Conservation (phyloP, 768 basidiomycete species). For the Mycena metata region DNA sequence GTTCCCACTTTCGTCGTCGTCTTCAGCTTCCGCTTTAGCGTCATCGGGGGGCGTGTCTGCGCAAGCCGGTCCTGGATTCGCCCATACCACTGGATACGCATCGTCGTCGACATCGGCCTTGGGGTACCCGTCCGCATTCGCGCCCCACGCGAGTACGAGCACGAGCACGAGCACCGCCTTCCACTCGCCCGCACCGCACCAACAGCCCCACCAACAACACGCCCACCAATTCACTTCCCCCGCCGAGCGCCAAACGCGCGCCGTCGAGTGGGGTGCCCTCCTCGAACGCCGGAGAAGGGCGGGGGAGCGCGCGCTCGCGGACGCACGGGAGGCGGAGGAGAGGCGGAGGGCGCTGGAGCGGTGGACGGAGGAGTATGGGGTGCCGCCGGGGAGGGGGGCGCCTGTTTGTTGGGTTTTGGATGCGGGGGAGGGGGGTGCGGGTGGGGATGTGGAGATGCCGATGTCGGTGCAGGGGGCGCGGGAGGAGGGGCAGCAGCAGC, state of each 20-base stretch:
- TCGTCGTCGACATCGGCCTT: not conserved
- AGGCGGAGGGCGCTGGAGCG: constrained; percentile 1
- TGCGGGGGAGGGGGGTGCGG: not conserved
- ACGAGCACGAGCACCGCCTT: too few relatives aligned
- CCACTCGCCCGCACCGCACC: not conserved
- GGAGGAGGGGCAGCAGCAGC: not conserved
- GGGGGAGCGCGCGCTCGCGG: constrained; percentile 31
- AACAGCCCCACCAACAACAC: not conserved
- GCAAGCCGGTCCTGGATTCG: too few relatives aligned
- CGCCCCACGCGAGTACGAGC: not conserved
- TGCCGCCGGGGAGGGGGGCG: constrained; percentile 17
- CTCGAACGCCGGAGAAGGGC: constrained; percentile 27
- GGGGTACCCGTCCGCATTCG: not conserved
- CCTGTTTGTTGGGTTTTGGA: constrained; percentile 2
- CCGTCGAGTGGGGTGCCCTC: constrained; percentile 36
- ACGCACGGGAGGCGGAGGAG: constrained; percentile 23
- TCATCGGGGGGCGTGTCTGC: too few relatives aligned
- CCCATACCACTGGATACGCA: too few relatives aligned
- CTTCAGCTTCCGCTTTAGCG: not conserved
- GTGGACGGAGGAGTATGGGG: constrained; percentile 10
- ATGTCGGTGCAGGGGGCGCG: not conserved
- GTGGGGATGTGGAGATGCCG: not conserved
- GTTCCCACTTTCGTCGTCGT: constrained; percentile 9
- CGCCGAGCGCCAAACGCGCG: constrained; percentile 35
- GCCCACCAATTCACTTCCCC: not conserved